Percentiles rank a stretch among this genome's conserved stretches.
Conservation (phyloP, 1,139 yeast species). For the Wickerhamiella pararugosa region DNA sequence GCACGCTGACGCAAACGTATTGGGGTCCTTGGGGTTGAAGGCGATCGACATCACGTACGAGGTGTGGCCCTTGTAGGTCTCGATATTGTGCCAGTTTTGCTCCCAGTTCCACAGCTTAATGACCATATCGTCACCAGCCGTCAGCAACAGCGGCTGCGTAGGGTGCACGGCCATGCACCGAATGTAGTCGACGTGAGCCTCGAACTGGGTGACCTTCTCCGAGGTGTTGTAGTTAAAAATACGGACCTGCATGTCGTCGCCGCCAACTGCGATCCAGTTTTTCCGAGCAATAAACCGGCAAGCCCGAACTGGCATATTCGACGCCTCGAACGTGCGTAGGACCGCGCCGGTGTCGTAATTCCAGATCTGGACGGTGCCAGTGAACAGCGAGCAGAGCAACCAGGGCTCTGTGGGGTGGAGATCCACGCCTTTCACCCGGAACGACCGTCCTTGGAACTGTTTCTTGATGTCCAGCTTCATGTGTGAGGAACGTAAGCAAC, state of each 20-base stretch:
- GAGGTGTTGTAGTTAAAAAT: slow-evolving; percentile 92
- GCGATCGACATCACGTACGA: slow-evolving; percentile 92
- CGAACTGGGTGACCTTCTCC: slow-evolving; percentile 85
- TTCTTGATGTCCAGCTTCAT: slow-evolving; percentile 28
- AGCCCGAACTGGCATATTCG: slow-evolving; percentile 89
- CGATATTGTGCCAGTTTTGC: slow-evolving; percentile 75
- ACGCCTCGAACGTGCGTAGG: slow-evolving; percentile 66
- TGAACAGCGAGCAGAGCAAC: slow-evolving; percentile 28
- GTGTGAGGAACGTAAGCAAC: neutral
- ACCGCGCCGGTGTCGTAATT: slow-evolving; percentile 65
- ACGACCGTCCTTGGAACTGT: slow-evolving; percentile 75
- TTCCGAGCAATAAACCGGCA: slow-evolving; percentile 91
- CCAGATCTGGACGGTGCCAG: slow-evolving; percentile 69
- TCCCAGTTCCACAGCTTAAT: slow-evolving; percentile 98
- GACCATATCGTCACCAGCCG: slow-evolving; percentile 85
- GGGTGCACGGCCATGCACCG: slow-evolving; percentile 92
- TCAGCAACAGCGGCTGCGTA: slow-evolving; percentile 70
- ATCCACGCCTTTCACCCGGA: slow-evolving; percentile 94
- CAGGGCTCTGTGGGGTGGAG: slow-evolving; percentile 97
- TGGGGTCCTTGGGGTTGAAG: slow-evolving; percentile 94
- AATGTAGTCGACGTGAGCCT: slow-evolving; percentile 95
- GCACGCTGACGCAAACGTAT: slow-evolving; percentile 94
- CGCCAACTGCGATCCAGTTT: slow-evolving; percentile 93
- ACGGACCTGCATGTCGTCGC: slow-evolving; percentile 88
- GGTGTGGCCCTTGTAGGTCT: slow-evolving; percentile 86